Percentiles rank a stretch among this genome's conserved stretches.
These are phyloP conservation scores for Teunomyces aglyptinius DNA, from an alignment of 805 yeast species.

Conservation along the genomic window DNA sequence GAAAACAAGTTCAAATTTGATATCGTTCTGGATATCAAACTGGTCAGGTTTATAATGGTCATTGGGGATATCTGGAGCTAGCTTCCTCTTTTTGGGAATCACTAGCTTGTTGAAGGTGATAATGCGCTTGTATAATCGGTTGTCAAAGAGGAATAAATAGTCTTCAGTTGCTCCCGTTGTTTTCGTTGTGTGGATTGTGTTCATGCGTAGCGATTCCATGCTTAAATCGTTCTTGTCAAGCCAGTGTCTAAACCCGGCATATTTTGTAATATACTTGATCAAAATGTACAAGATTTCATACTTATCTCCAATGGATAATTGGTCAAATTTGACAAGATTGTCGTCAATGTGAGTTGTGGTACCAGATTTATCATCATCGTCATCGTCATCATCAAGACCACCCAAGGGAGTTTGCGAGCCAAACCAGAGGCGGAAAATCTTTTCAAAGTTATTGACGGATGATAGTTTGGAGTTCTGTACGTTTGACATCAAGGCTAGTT, in stretches of 20 bases:
- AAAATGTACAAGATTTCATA: slow-evolving; percentile 48
- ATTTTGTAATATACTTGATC: slow-evolving; percentile 41
- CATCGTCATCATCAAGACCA: slow-evolving; percentile 23
- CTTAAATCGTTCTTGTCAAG: slow-evolving; percentile 37
- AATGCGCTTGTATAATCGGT: slow-evolving; percentile 47
- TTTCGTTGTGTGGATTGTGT: slow-evolving; percentile 7
- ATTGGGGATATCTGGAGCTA: slow-evolving; percentile 34
- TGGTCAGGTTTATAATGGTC: slow-evolving; percentile 20
- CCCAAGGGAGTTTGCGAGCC: slow-evolving; percentile 33
- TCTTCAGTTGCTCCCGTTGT: slow-evolving; percentile 22
- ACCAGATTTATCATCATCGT: slow-evolving; percentile 20
- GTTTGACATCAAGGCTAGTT: slow-evolving; percentile 39
- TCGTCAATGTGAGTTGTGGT: background rate
- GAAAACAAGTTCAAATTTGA: slow-evolving; percentile 30
- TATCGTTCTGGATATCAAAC: slow-evolving; percentile 28
- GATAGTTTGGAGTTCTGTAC: slow-evolving; percentile 38
- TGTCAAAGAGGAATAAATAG: slow-evolving; percentile 43
- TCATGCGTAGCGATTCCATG: slow-evolving; percentile 23
- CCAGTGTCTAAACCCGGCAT: slow-evolving; percentile 47
- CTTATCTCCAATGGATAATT: slow-evolving; percentile 44
- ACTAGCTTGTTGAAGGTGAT: slow-evolving; percentile 22
- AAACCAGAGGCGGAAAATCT: slow-evolving; percentile 32
- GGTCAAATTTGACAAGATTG: slow-evolving; percentile 34
- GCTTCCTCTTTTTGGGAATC: slow-evolving; percentile 36
- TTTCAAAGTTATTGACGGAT: slow-evolving; percentile 30